Base-by-base conservation (phyloP, 306 rosid species). In the Dicorynia guianensis region DNA sequence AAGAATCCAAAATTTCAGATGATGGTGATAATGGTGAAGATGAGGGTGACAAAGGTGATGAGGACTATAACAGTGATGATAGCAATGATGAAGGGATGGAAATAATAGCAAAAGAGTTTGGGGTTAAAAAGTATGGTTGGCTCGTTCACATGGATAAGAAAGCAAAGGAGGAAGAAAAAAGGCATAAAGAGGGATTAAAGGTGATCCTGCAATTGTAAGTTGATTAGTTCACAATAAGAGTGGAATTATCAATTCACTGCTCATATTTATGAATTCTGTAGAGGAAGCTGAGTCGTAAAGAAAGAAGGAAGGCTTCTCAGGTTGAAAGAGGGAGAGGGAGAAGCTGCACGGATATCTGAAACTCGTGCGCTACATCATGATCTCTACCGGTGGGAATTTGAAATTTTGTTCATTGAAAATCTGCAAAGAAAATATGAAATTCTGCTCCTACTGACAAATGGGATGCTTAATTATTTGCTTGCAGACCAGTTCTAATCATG, bases 241-340 rank as follows among this genome's bases (percentile, higher is more conserved):
- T 76, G 62, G 38, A 42, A 7, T 39, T 8, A 7, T 10, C 18
- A 20, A 65, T 65, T 58, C 13, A 58, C 59, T 69, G 57, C 49
- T 79, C 36, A 14, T 72, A 34, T 74, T 79, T 54, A 42, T 72
- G 43, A 67, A 64, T 57, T 55, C 71, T 82, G 19, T 63, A 95
- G 99, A 92, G 97, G 87, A 95, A 95, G 85, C 83, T 95, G 85
- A 95, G 98, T 84, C 97, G 99, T 18, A 92, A 95, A 86, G 99
- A 95, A 73, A 86, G 99, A 78, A 90, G 99, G 80, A 95, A 95
- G 81, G 97, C 87, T 74, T 95, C 99, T 87, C 99, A 92, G 80
- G 81, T 92, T 78, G 99, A 90, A 81, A 91, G 98, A 81, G 99
- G 90, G 82, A 90, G 92, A 78, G 99, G 90, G 81, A 84, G 98